Conservation (phyloP, 495 filamentous ascomycete genomes). For the Daldinia concentrica region DNA sequence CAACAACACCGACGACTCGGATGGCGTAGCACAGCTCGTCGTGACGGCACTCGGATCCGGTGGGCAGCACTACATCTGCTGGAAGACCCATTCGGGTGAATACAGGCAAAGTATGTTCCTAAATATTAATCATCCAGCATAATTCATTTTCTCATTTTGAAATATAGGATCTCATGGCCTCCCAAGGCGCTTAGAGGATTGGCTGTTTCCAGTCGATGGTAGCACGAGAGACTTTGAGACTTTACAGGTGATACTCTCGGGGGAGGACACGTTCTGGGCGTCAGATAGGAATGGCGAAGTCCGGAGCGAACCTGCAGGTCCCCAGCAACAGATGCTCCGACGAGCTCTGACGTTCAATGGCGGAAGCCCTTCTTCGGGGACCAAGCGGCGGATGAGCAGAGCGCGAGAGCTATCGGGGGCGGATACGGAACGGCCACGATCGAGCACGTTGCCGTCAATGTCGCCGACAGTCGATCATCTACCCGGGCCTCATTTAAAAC, state of each 20-base stretch:
- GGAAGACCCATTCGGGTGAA: slow-evolving; percentile 43
- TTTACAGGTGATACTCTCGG: slow-evolving; percentile 54
- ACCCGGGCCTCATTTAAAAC: slow-evolving; percentile 23
- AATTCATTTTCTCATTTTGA: neutral
- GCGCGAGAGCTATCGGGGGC: slow-evolving; percentile 26
- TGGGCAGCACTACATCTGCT: slow-evolving; percentile 45
- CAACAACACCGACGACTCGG: slow-evolving; percentile 34
- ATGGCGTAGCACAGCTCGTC: slow-evolving; percentile 42
- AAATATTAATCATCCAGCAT: neutral
- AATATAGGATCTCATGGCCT: slow-evolving; percentile 52
- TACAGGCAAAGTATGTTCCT: slow-evolving; percentile 42
- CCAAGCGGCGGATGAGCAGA: slow-evolving; percentile 25
- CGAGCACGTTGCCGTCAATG: slow-evolving; percentile 38
- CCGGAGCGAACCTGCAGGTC: slow-evolving; percentile 34
- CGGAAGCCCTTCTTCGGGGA: slow-evolving; percentile 10
- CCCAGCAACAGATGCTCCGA: slow-evolving; percentile 34
- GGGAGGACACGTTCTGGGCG: slow-evolving; percentile 55
- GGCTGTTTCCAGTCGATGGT: slow-evolving; percentile 53
- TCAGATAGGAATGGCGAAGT: slow-evolving; percentile 54
- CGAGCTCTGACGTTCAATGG: slow-evolving; percentile 39
- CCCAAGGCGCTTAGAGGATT: slow-evolving; percentile 48
- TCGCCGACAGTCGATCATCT: slow-evolving; percentile 36
- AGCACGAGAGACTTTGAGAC: slow-evolving; percentile 50
- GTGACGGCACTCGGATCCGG: slow-evolving; percentile 44
- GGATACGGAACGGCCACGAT: slow-evolving; percentile 40